Conservation (phyloP, 768 basidiomycete genomes). For the Favolaschia claudopus region DNA sequence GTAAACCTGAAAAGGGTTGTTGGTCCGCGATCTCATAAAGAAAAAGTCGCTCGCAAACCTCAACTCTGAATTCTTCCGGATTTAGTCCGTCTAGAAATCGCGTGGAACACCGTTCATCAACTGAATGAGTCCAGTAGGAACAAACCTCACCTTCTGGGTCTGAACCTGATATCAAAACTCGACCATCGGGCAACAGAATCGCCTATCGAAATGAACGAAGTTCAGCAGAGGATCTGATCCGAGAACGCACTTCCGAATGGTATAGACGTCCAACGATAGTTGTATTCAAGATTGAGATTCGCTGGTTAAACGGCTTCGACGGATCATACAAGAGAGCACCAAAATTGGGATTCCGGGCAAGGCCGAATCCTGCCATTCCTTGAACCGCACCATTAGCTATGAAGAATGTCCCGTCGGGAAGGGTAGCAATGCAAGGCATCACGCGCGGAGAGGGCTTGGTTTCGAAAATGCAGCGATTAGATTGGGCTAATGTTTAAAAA, state of each 20-base stretch:
- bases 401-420: constrained; percentile 66
- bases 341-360: constrained; percentile 56
- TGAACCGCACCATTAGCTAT: constrained; percentile 66
- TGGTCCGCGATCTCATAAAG: neutral
- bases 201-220: constrained; percentile 49
- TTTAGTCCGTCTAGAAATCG: too few relatives aligned
- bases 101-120: too few relatives aligned
- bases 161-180: constrained; percentile 66
- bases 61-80: constrained; percentile 69
- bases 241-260: constrained; percentile 41
- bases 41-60: constrained; percentile 46
- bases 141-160: constrained; percentile 50
- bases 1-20: constrained; percentile 58
- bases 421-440: constrained; percentile 72
- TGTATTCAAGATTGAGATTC: constrained; percentile 57
- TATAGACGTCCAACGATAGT: constrained; percentile 61
- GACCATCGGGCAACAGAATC: constrained; percentile 64
- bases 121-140: too few relatives aligned
- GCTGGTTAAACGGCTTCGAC: constrained; percentile 49
- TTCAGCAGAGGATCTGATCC: neutral
- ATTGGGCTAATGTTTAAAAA: neutral
- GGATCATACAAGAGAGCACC: constrained; percentile 64
- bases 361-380: constrained; percentile 64
- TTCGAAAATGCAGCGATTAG: neutral
- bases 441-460: constrained; percentile 73